Conservation (phyloP, 768 basidiomycete genomes). For the Collybia sp. region DNA sequence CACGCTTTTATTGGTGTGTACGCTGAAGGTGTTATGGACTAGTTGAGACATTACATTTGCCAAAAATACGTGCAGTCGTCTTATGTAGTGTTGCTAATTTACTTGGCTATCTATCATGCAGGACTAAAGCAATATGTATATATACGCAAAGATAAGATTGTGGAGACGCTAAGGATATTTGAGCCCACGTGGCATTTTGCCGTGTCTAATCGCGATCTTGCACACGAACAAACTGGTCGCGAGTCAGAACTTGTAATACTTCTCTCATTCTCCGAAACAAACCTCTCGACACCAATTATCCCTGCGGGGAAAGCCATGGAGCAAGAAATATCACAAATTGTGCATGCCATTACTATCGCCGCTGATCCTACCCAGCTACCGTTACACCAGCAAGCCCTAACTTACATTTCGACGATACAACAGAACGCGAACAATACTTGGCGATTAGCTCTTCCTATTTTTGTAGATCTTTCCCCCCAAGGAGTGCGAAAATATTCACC, state of each 20-base stretch:
- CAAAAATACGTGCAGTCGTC: too few species aligned
- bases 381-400: slow-evolving; percentile 83
- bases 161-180: too few species aligned
- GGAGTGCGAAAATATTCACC: slow-evolving; percentile 65
- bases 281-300: neutral
- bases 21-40: too few species aligned
- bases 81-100: too few species aligned
- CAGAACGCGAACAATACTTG: slow-evolving; percentile 73
- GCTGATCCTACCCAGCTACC: slow-evolving; percentile 68
- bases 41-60: too few species aligned
- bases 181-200: too few species aligned
- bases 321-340: slow-evolving; percentile 68
- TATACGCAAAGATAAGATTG: too few species aligned
- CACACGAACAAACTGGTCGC: too few species aligned
- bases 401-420: slow-evolving; percentile 75
- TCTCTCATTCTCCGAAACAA: neutral
- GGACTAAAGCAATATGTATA: too few species aligned
- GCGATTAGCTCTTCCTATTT: slow-evolving; percentile 75
- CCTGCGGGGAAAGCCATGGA: slow-evolving; percentile 44
- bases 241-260: slow-evolving; percentile 3
- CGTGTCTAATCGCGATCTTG: too few species aligned
- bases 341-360: slow-evolving; percentile 85
- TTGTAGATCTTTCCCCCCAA: slow-evolving; percentile 55
- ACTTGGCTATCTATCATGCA: too few species aligned
- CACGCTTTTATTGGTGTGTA: neutral